Base-by-base conservation (phyloP, 2,329 filamentous ascomycete genomes). In the Diaporthe sp. region DNA sequence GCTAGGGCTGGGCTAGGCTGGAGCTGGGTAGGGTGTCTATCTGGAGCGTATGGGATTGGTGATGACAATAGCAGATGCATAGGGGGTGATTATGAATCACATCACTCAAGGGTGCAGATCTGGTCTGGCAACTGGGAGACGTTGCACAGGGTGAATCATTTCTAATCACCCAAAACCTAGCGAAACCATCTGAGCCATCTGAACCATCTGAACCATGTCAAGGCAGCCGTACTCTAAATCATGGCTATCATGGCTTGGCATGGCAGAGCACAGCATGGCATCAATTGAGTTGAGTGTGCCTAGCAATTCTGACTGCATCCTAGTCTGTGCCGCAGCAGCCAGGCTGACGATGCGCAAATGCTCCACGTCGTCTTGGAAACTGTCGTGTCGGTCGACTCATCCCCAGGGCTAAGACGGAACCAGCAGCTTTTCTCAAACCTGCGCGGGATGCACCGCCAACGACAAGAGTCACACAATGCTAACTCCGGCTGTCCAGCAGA, bases 61-160 rank as follows among this genome's bases (percentile, higher is more conserved):
- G 61, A 66, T 66, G 44, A 66, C 61, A 66, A 66, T 51, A 51
- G 44, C 44, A 66, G 61, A 37, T 37, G 61, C 61, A 66, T 66
- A 13, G 17, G 12, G 44, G 44, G 30, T 66, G 61, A 66, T 66
- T 66, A 66, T 51, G 61, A 66, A 66, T 66, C 61, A 42, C 39
- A 42, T 42, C 15, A 51, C 61, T 42, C 42, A 27, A 9, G 6
- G 22, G 61, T 9, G 61, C 61, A 50, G 61, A 37, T 66, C 61
- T 66, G 61, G 39, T 35, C 42, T 66, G 42, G 42, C 27, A 44
- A 66, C 44, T n/a, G 44, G 61, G 44, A 66, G 61, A 25, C 10
- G 44, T 27, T 50, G 25, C 61, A 51, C 44, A 13, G 61, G 61
- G 30, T 51, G 61, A 66, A 51, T 66, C 61, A 66, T 66, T 66